phyloP scores from a whole-genome alignment of 495 filamentous ascomycete species.

The Aspergillus baeticus region DNA sequence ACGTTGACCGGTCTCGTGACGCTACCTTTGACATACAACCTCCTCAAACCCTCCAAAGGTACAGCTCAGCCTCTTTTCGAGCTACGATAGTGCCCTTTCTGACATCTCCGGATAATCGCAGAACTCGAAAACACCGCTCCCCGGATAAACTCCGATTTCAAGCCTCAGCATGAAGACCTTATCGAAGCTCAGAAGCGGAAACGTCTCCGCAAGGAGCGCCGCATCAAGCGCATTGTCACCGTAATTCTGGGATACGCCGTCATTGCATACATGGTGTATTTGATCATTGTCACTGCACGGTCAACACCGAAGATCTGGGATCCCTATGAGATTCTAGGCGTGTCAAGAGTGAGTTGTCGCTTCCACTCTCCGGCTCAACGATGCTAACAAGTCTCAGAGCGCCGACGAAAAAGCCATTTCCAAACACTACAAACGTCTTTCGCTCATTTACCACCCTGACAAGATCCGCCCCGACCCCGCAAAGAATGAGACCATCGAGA shows the following conservation, averaged over 20 bases:
- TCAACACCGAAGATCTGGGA: slow-evolving; percentile 82
- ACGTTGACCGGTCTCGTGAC: slow-evolving; percentile 86
- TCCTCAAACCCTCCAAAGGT: slow-evolving; percentile 77
- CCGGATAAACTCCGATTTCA: slow-evolving; percentile 72
- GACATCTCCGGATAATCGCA: slow-evolving; percentile 20
- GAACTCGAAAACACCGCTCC: slow-evolving; percentile 66
- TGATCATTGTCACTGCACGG: slow-evolving; percentile 77
- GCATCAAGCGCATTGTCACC: slow-evolving; percentile 79
- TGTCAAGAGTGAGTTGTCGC: slow-evolving; percentile 64
- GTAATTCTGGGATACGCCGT: slow-evolving; percentile 74
- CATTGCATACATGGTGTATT: slow-evolving; percentile 90
- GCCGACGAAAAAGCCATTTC: slow-evolving; percentile 88
- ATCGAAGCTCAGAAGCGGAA: slow-evolving; percentile 82
- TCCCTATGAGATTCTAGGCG: slow-evolving; percentile 88
- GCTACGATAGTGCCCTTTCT: not conserved
- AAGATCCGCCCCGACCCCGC: slow-evolving; percentile 77
- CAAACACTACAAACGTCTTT: slow-evolving; percentile 79
- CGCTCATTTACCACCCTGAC: slow-evolving; percentile 87
- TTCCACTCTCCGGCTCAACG: not conserved
- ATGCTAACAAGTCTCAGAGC: slow-evolving; percentile 48
- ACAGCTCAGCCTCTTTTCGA: slow-evolving; percentile 17
- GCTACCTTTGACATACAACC: slow-evolving; percentile 83
- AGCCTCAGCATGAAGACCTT: slow-evolving; percentile 76
- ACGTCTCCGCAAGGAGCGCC: slow-evolving; percentile 86
- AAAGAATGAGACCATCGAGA: slow-evolving; percentile 86